phyloP scores from a whole-genome alignment of 805 yeast species.

The Kluyveromyces nonfermentans region DNA sequence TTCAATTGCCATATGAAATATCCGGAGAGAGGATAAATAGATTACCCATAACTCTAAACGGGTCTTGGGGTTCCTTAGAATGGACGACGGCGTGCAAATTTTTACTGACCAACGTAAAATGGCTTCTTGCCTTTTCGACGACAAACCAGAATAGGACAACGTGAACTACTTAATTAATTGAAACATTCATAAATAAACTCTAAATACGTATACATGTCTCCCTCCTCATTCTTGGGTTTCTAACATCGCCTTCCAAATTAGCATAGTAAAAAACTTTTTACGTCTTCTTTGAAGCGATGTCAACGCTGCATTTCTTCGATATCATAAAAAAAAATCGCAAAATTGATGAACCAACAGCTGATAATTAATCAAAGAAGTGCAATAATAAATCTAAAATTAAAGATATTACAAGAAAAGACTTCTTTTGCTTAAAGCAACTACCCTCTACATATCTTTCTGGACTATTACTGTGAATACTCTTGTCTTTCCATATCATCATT shows the following conservation, averaged over 20 bases:
- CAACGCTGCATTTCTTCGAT: too few species aligned
- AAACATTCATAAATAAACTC: too few species aligned
- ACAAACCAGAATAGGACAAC: not conserved
- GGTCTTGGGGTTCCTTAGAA: conserved; percentile 53
- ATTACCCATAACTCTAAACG: conserved; percentile 58
- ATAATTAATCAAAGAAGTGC: too few species aligned
- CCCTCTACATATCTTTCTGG: not conserved
- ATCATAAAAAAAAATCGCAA: too few species aligned
- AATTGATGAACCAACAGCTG: too few species aligned
- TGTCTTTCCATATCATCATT: not conserved
- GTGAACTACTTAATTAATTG: too few species aligned
- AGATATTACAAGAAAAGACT: too few species aligned
- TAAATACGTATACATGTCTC: not conserved
- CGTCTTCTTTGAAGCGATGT: too few species aligned
- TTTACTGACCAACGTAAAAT: conserved; percentile 67
- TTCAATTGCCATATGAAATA: conserved; percentile 69
- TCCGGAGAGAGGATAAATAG: conserved; percentile 68
- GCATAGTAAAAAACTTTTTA: too few species aligned
- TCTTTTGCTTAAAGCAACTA: too few species aligned
- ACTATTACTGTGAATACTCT: not conserved
- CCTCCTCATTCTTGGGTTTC: not conserved
- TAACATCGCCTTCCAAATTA: too few species aligned
- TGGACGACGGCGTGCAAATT: conserved; percentile 90
- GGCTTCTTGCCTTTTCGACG: conserved; percentile 70
- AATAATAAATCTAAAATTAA: too few species aligned